Conservation (phyloP, 345 rosid genomes). For the Pelargonium nanum region DNA sequence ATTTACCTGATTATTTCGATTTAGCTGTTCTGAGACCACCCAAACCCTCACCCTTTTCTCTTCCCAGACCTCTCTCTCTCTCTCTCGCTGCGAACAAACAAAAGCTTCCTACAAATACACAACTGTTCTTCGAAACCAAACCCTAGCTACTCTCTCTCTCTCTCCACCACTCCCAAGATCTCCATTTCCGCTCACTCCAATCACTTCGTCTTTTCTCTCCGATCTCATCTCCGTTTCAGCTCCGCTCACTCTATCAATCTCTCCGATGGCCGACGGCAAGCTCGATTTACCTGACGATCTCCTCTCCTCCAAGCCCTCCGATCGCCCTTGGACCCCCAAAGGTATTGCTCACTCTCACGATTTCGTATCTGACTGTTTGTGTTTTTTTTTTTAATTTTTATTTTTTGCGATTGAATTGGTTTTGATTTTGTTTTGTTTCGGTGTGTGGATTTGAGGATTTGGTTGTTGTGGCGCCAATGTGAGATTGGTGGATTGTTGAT, state of each 20-base stretch:
- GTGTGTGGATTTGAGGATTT: not conserved
- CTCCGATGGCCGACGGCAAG: conserved; percentile 65
- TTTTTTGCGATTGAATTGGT: not conserved
- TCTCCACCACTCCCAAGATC: not conserved
- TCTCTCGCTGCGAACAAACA: conserved; percentile 1
- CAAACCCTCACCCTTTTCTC: conserved; percentile 26
- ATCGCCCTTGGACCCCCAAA: conserved; percentile 40
- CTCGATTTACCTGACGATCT: conserved; percentile 81
- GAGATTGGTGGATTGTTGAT: conserved; percentile 11
- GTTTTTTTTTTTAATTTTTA: not conserved
- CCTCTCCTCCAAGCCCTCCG: conserved; percentile 45
- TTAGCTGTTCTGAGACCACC: conserved; percentile 32
- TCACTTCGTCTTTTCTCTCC: conserved; percentile 6
- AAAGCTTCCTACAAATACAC: conserved; percentile 26
- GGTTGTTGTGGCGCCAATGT: conserved; percentile 6
- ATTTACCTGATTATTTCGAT: conserved; percentile 6
- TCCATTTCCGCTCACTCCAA: conserved; percentile 4
- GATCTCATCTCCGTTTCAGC: conserved; percentile 5
- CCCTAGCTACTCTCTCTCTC: conserved; percentile 8
- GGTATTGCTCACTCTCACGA: conserved; percentile 23
- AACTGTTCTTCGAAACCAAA: conserved; percentile 22
- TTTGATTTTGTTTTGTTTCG: not conserved
- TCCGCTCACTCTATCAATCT: not conserved
- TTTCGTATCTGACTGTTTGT: not conserved
- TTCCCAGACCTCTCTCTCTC: not conserved